These are phyloP conservation scores for Coleophoma cylindrospora DNA, from an alignment of 2,329 filamentous ascomycete species.

Conservation along the genomic window DNA sequence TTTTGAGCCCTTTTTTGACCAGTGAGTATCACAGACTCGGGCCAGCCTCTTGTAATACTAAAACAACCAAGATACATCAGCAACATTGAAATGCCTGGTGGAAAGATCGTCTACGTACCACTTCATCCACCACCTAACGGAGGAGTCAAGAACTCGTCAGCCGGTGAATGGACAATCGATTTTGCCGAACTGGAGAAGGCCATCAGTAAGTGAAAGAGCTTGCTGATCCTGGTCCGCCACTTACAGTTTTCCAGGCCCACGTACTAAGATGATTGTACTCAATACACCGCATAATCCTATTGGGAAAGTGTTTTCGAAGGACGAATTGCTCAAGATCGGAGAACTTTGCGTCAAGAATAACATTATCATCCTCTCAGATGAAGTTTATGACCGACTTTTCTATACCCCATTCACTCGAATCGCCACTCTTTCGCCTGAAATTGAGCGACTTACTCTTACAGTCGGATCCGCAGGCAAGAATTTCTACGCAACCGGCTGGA, in stretches of 20 bases:
- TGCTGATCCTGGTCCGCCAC: background rate
- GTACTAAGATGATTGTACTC: conserved; percentile 94
- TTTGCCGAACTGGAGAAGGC: conserved; percentile 75
- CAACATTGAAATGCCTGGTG: conserved; percentile 98
- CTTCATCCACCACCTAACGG: conserved; percentile 83
- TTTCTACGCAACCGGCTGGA: conserved; percentile 97
- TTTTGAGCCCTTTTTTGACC: conserved; percentile 98
- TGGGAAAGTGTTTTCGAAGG: conserved; percentile 85
- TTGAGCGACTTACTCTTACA: conserved; percentile 82
- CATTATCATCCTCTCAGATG: conserved; percentile 87
- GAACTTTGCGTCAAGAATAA: conserved; percentile 88
- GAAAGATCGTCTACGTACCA: conserved; percentile 93
- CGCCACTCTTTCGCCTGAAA: conserved; percentile 83
- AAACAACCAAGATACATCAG: conserved; percentile 65
- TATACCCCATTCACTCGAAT: conserved; percentile 94
- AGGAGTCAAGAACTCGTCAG: conserved; percentile 72
- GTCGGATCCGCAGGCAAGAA: conserved; percentile 97
- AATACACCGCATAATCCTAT: conserved; percentile 90
- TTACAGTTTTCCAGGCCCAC: conserved; percentile 32
- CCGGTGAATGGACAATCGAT: conserved; percentile 83
- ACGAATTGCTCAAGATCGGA: conserved; percentile 79
- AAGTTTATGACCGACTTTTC: conserved; percentile 92
- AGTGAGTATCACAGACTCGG: conserved; percentile 44
- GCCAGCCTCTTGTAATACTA: no score
- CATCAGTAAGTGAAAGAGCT: conserved; percentile 49